Evolutionary conservation across 2,329 filamentous ascomycete species (phyloP).

Genomic region (Pseudocercospora cruenta): DNA sequence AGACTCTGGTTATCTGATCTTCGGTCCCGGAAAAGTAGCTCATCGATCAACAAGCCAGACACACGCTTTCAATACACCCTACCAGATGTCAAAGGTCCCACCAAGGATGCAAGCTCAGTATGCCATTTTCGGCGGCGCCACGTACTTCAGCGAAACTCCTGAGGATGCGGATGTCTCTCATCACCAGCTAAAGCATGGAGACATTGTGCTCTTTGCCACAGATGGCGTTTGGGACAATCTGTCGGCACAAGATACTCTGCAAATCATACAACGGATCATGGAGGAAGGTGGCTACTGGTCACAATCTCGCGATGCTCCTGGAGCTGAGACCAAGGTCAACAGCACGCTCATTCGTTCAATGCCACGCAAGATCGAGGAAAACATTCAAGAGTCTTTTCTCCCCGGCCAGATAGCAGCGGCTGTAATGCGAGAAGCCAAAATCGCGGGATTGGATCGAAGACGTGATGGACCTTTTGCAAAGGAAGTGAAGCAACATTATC

Average conservation of each 20-base stretch:
- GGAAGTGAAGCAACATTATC: conserved; percentile 86
- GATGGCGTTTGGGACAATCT: conserved; percentile 97
- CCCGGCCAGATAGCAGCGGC: conserved; percentile 79
- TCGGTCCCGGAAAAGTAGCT: conserved; percentile 83
- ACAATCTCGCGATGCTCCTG: conserved; percentile 31
- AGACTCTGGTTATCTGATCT: conserved; percentile 88
- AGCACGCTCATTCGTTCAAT: conserved; percentile 29
- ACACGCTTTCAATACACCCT: conserved; percentile 97
- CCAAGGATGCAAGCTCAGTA: conserved; percentile 77
- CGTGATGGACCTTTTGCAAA: conserved; percentile 92
- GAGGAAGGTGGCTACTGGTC: conserved; percentile 50
- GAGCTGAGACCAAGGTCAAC: conserved; percentile 39
- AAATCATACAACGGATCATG: conserved; percentile 73
- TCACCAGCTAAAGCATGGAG: conserved; percentile 80
- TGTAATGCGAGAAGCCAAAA: conserved; percentile 80
- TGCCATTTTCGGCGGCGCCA: conserved; percentile 76
- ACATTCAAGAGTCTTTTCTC: conserved; percentile 58
- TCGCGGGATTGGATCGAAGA: conserved; percentile 78
- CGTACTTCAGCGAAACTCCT: conserved; percentile 74
- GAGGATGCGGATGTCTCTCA: conserved; percentile 79
- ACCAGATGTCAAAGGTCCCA: conserved; percentile 87
- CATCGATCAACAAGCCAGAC: conserved; percentile 84
- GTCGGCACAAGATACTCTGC: conserved; percentile 84
- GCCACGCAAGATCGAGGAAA: conserved; percentile 27
- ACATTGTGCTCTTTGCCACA: conserved; percentile 90